Base-by-base conservation (phyloP, 2,329 filamentous ascomycete genomes). In the Aspergillus nomiae region DNA sequence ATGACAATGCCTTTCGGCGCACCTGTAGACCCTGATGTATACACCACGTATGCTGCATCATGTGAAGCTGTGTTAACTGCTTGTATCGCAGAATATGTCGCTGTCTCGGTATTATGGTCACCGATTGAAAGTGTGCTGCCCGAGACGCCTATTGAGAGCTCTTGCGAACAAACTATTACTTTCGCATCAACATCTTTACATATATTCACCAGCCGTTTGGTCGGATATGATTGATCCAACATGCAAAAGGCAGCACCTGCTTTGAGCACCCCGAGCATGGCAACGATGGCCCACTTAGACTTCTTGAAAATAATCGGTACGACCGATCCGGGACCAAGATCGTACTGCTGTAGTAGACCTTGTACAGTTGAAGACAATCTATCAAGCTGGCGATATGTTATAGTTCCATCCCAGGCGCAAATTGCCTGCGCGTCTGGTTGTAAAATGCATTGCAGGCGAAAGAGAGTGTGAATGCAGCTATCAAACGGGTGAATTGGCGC, bases 1-100 rank as follows among this genome's bases (percentile, higher is more conserved):
- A 96, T 82, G 83, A 91, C 89, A 16, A 96, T 92, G 6, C 92
- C 92, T 76, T 96, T 96, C 1, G 92, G 92, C 57, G 91, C 80
- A 0, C 93, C 92, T 0, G 93, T 96, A 0, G 92, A 96, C 10
- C 93, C 93, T 10, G 89, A 92, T 58, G 88, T 91, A 75, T 95
- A 96, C 4, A 60, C 45, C 4, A 60, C 41, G 24, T 64, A 64
- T 4, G 53, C 53, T 28, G 55, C 45, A 41, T 58, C 38, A 38
- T 26, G 30, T n/a, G 53, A 56, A 58, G 5, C 6, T 26, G n/a
- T 57, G 61, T 16, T 60, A 41, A 48, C 61, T 60, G 43, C 48
- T 36, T 21, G 48, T 45, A 34, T 59, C 59, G 12, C 60, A 41
- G 5, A 61, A 43, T 11, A 61, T 19, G 5, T 59, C 53, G 7